Conservation (phyloP, 352 stramenopile genomes). For the Phytopythium ostracodes region DNA sequence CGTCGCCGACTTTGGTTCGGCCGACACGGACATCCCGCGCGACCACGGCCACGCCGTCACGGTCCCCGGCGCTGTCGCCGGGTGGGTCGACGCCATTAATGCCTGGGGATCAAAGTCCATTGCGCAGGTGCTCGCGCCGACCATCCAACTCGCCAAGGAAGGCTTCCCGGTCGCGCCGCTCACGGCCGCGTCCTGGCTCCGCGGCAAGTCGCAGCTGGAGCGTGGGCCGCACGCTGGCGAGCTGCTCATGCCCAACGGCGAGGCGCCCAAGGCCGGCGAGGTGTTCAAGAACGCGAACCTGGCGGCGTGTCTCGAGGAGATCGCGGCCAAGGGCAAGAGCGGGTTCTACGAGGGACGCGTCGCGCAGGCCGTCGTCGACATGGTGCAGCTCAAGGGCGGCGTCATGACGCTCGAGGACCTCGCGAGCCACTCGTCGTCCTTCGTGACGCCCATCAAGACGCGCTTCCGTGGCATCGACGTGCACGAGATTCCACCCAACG, state of each 20-base stretch:
- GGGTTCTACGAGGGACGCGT: constrained; percentile 86
- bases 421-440: constrained; percentile 76
- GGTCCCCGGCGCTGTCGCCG: constrained; percentile 90
- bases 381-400: constrained; percentile 54
- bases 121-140: constrained; percentile 85
- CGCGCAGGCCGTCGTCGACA: constrained; percentile 86
- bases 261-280: constrained; percentile 57
- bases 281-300: constrained; percentile 89
- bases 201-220: constrained; percentile 64
- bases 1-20: constrained; percentile 30
- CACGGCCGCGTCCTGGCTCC: constrained; percentile 83
- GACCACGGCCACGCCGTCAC: constrained; percentile 69
- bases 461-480: constrained; percentile 84
- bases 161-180: constrained; percentile 92
- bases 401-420: constrained; percentile 88
- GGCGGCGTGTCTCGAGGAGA: constrained; percentile 74
- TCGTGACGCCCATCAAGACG: constrained; percentile 90
- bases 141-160: constrained; percentile 87
- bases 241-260: constrained; percentile 40
- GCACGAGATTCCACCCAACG: constrained; percentile 95
- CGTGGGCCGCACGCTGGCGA: constrained; percentile 46
- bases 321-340: constrained; percentile 84
- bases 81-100: constrained; percentile 90
- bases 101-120: constrained; percentile 84
- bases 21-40: constrained; percentile 32